Base-by-base conservation (phyloP, 441 rosid genomes). In the Jatropha podagrica region DNA sequence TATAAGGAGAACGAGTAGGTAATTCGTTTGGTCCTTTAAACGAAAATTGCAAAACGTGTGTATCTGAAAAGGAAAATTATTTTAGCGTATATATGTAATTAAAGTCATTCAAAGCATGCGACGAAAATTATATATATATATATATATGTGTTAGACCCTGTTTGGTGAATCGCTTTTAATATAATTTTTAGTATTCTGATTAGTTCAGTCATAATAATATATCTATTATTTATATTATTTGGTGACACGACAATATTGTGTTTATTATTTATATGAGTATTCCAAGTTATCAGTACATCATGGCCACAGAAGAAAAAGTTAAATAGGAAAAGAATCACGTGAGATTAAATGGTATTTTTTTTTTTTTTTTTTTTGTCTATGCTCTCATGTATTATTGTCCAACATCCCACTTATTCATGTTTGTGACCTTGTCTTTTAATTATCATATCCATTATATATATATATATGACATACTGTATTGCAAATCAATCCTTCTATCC, bases 331-430 rank as follows among this genome's bases (percentile, higher is more conserved):
- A 42, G 17, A 65, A 41, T 20, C 69, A 65, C n/a, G 52, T 42
- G 52, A 65, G 42, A 65, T 65, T n/a, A 64, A 64, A 40, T 64
- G 38, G 3, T 59, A 52, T 32, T 0, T 32, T 32, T 32, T 32
- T 32, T 32, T 0, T 32, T 1, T 32, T 32, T 0, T 32, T 32
- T 32, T 32, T 32, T 32, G 32, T 32, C 32, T 32, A 32, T 32
- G 32, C 32, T 32, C 32, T 52, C 3, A 68, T 68, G 26, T 56
- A 70, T 70, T 70, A 70, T 70, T 56, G 12, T 70, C 64, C 73
- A 38, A 27, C 73, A 70, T 20, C 64, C 37, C 73, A 70, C 27
- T 10, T 70, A 4, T 70, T 70, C n/a, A 20, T 70, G 64, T 70
- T 23, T 8, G 3, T 10, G 23, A 64, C 4, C 0, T 0, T 8